phyloP scores from a whole-genome alignment of 2,329 filamentous ascomycete species.

The Monilinia aucupariae region DNA sequence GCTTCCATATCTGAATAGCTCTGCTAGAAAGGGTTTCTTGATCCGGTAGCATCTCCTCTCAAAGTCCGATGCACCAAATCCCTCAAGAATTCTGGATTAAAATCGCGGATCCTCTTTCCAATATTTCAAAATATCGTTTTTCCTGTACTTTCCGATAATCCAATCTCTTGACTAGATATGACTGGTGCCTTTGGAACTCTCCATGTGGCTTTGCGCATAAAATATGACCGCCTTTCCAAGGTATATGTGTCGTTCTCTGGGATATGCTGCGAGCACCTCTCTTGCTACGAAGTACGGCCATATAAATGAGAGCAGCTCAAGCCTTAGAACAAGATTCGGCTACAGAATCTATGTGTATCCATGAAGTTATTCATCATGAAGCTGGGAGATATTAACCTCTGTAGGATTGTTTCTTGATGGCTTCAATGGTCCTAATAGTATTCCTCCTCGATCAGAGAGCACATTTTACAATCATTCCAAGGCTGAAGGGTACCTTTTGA shows the following conservation, averaged over 20 bases:
- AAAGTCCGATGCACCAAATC: background rate
- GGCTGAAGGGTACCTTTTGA: background rate
- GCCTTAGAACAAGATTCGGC: too few relatives aligned
- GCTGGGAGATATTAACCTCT: background rate
- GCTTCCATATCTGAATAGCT: background rate
- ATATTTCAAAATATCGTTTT: background rate
- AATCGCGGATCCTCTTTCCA: background rate
- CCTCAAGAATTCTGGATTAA: background rate
- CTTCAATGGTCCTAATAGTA: background rate
- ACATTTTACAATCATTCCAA: background rate
- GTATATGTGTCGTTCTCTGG: background rate
- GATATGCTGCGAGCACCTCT: background rate
- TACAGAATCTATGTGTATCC: background rate
- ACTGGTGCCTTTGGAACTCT: background rate
- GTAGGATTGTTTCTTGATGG: background rate
- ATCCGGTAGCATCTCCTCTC: background rate
- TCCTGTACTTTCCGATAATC: background rate
- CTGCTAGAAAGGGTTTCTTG: background rate
- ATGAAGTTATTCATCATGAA: background rate
- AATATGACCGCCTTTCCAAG: background rate
- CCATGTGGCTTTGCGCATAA: background rate
- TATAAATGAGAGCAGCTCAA: background rate
- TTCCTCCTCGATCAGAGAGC: background rate
- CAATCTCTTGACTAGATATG: background rate
- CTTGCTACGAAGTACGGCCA: background rate